phyloP scores from a whole-genome alignment of 2,329 filamentous ascomycete species.

The Fusarium praegraminearum region DNA sequence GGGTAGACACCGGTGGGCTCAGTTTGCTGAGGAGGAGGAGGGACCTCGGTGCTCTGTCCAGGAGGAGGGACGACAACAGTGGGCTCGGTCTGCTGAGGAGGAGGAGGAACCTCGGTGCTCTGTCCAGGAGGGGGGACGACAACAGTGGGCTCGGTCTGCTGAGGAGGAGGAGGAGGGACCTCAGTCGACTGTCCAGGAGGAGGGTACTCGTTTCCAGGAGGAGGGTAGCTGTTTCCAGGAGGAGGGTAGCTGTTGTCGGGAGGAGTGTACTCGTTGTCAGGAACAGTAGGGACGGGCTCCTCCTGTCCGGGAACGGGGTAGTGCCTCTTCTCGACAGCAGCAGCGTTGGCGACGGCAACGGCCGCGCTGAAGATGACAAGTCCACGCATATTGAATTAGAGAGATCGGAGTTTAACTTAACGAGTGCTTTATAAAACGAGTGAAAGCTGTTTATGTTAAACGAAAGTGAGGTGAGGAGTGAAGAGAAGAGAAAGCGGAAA shows the following conservation, averaged over 20 bases:
- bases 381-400: constrained; percentile 29
- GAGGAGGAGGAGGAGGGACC: constrained; percentile 1
- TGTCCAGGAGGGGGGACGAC: constrained; percentile 6
- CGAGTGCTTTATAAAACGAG: constrained; percentile 31
- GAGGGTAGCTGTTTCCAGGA: not conserved
- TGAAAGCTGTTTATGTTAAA: constrained; percentile 29
- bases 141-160: not conserved
- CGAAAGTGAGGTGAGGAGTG: constrained; percentile 35
- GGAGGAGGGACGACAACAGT: not conserved
- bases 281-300: constrained; percentile 2
- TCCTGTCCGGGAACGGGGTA: constrained; percentile 21
- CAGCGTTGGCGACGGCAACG: constrained; percentile 38
- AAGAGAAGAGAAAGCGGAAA: not conserved
- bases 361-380: constrained; percentile 38
- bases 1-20: constrained; percentile 1
- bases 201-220: not conserved
- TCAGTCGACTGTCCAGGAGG: not conserved
- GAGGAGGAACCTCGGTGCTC: not conserved
- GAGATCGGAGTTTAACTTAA: constrained; percentile 3
- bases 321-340: constrained; percentile 32
- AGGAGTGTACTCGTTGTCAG: constrained; percentile 11
- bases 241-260: not conserved
- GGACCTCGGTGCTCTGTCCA: not conserved
- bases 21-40: not conserved
- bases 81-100: too few relatives aligned